Percentiles rank a stretch among this genome's conserved stretches.
Conservation (phyloP, 1,284 basidiomycete species). For the Prillingera fragicola region DNA sequence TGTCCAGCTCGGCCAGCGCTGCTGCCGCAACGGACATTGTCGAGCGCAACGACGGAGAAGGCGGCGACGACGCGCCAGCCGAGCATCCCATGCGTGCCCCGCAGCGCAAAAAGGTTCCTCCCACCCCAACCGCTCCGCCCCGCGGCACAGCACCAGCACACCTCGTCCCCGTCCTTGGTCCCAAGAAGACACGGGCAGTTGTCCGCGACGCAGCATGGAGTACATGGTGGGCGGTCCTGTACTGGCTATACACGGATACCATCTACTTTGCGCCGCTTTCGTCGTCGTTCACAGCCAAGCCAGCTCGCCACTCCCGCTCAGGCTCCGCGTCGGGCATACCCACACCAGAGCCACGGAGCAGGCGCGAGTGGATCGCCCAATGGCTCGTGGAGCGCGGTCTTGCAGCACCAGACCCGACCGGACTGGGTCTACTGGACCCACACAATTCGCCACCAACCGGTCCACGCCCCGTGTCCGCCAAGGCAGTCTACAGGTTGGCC, state of each 20-base stretch:
- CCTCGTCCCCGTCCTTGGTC: slow-evolving; percentile 29
- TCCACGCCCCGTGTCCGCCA: slow-evolving; percentile 76
- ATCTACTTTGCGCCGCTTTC: slow-evolving; percentile 78
- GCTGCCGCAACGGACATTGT: no score
- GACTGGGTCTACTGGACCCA: no score
- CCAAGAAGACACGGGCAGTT: slow-evolving; percentile 58
- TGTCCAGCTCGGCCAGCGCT: no score
- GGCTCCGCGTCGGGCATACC: neutral
- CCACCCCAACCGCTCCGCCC: no score
- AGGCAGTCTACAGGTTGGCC: slow-evolving; percentile 79
- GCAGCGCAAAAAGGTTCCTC: no score
- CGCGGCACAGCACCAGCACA: no score
- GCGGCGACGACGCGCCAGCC: no score
- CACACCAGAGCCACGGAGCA: slow-evolving; percentile 15
- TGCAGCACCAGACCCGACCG: no score
- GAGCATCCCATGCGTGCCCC: no score
- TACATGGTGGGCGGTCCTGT: slow-evolving; percentile 75
- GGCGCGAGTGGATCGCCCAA: slow-evolving; percentile 37
- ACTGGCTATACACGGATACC: slow-evolving; percentile 79
- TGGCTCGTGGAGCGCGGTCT: slow-evolving; percentile 38
- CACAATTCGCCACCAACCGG: no score
- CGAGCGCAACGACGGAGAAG: no score
- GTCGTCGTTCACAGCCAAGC: slow-evolving; percentile 52
- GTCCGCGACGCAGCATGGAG: slow-evolving; percentile 72
- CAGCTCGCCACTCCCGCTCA: slow-evolving; percentile 8